Percentiles rank a stretch among this genome's conserved stretches.
These are phyloP conservation scores for Canavalia gladiata DNA, from an alignment of 306 rosid genomes.

Conservation along the genomic window DNA sequence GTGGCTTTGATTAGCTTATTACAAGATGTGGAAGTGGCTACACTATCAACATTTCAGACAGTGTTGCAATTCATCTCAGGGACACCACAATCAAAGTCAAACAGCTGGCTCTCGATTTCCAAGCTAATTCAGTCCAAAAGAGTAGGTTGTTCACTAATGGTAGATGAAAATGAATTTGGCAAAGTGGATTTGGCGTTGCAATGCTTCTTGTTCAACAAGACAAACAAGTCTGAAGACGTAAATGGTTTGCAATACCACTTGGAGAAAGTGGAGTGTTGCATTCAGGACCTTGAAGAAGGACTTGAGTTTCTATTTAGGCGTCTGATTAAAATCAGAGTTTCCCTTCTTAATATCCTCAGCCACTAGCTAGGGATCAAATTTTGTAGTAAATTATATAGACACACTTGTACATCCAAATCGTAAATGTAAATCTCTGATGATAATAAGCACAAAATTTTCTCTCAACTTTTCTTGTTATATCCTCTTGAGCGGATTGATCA, in stretches of 20 bases:
- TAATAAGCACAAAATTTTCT: background rate
- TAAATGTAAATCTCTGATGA: constrained; percentile 21
- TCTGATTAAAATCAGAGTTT: constrained; percentile 49
- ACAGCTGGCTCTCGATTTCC: constrained; percentile 41
- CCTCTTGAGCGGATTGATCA: background rate
- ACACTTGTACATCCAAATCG: constrained; percentile 41
- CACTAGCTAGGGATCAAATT: constrained; percentile 37
- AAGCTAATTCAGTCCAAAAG: constrained; percentile 37
- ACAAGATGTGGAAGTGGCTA: constrained; percentile 40
- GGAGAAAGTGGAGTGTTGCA: constrained; percentile 45
- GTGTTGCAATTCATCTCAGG: constrained; percentile 47
- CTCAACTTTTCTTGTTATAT: background rate
- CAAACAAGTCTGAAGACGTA: constrained; percentile 29
- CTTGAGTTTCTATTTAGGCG: constrained; percentile 49
- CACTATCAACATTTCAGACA: constrained; percentile 27
- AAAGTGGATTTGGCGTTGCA: constrained; percentile 23
- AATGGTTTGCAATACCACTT: constrained; percentile 38
- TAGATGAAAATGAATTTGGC: constrained; percentile 42
- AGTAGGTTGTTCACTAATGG: constrained; percentile 17
- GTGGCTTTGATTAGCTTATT: constrained; percentile 18
- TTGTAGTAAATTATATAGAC: constrained; percentile 28
- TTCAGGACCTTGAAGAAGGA: constrained; percentile 55
- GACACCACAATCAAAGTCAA: constrained; percentile 23
- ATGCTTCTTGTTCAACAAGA: constrained; percentile 18
- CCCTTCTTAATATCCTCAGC: constrained; percentile 50